Percentiles rank a stretch among this genome's conserved stretches.
Evolutionary conservation across 2,329 filamentous ascomycete genomes (phyloP).

Genomic region (Saccharata proteae): DNA sequence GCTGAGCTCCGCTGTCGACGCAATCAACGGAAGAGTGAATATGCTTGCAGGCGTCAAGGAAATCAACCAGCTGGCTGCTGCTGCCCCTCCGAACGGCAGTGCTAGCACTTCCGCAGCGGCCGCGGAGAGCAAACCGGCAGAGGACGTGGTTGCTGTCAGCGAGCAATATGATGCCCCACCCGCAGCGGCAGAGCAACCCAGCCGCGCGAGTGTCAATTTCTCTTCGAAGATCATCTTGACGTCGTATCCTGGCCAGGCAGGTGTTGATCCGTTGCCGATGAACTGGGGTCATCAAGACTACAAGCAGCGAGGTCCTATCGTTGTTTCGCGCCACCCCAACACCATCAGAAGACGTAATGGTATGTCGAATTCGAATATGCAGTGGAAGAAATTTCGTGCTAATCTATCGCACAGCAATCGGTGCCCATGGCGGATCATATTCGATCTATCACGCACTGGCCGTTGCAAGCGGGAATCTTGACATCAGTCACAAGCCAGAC

Average conservation of each 20-base stretch:
- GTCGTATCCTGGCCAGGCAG: slow-evolving; percentile 87
- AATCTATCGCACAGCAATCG: slow-evolving; percentile 38
- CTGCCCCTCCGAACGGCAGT: slow-evolving; percentile 10
- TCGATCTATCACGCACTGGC: slow-evolving; percentile 92
- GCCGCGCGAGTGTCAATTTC: slow-evolving; percentile 31
- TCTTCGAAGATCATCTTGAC: slow-evolving; percentile 56
- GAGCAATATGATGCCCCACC: slow-evolving; percentile 24
- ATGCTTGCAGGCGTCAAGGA: slow-evolving; percentile 47
- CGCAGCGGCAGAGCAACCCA: slow-evolving; percentile 16
- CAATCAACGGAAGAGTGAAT: slow-evolving; percentile 50
- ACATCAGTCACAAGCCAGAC: slow-evolving; percentile 66
- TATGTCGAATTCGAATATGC: slow-evolving; percentile 24
- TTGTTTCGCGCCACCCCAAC: slow-evolving; percentile 64
- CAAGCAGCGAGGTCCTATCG: slow-evolving; percentile 66
- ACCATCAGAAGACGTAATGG: slow-evolving; percentile 75
- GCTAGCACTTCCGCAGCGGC: slow-evolving; percentile 16
- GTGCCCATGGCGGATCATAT: slow-evolving; percentile 79
- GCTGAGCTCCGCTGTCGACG: slow-evolving; percentile 45
- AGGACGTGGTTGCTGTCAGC: slow-evolving; percentile 25
- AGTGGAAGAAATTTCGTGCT: neutral
- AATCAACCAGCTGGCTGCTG: slow-evolving; percentile 37
- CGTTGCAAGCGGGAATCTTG: slow-evolving; percentile 79
- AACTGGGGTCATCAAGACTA: slow-evolving; percentile 76
- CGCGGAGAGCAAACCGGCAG: slow-evolving; percentile 18
- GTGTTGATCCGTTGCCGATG: slow-evolving; percentile 82